A percentile compares a stretch with the other conserved stretches of the same genome.
phyloP scores from a whole-genome alignment of 2,329 filamentous ascomycete species.

The Diaporthe sp. region DNA sequence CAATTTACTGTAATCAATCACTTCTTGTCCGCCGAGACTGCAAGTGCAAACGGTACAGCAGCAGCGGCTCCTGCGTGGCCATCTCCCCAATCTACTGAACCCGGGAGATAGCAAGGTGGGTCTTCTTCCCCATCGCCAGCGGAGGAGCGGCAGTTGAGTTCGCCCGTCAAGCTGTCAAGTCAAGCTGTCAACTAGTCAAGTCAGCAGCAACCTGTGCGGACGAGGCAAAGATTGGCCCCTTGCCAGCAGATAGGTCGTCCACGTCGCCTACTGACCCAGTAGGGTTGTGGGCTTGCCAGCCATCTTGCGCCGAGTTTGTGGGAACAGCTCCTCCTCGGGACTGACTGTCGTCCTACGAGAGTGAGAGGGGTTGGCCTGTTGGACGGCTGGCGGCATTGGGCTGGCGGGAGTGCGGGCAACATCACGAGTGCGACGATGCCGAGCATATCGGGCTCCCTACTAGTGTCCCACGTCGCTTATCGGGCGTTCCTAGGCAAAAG shows the following conservation, averaged over 20 bases:
- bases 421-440: conserved; percentile 12
- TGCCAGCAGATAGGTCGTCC: conserved; percentile 9
- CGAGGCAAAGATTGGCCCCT: not conserved
- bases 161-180: not conserved
- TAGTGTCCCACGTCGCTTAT: conserved; percentile 11
- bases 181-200: conserved; percentile 13
- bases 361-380: not conserved
- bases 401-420: conserved; percentile 11
- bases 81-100: conserved; percentile 3
- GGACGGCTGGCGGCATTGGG: not conserved
- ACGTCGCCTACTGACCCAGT: conserved; percentile 21
- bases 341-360: not conserved
- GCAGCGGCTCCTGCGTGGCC: not conserved
- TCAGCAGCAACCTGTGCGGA: not conserved
- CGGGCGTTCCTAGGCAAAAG: conserved; percentile 2
- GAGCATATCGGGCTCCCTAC: not conserved
- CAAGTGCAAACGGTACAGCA: not conserved
- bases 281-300: not conserved
- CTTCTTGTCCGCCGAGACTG: not conserved
- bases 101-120: not conserved
- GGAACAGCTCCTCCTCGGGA: conserved; percentile 8
- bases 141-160: conserved; percentile 7
- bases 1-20: not conserved
- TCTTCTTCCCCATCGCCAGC: conserved; percentile 13
- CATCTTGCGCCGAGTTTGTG: conserved; percentile 12